Percentiles rank a stretch among this genome's conserved stretches.
phyloP scores from a whole-genome alignment of 2,329 filamentous ascomycete species.

The Colletotrichum paranaense region DNA sequence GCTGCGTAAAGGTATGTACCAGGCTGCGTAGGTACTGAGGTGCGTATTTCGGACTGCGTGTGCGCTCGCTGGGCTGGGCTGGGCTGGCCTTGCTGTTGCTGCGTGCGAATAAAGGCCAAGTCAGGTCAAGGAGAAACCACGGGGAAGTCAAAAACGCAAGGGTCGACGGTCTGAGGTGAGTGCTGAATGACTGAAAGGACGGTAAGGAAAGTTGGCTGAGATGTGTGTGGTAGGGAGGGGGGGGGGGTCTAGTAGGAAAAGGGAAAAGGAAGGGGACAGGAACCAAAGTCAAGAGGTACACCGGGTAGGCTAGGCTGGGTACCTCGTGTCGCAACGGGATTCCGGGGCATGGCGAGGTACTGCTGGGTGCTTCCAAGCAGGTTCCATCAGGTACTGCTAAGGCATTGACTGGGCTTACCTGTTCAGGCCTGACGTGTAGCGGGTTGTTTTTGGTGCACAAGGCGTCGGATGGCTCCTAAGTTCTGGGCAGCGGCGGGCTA shows the following conservation, averaged over 20 bases:
- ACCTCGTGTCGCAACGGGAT: background rate
- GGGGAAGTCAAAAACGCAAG: background rate
- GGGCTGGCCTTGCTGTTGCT: background rate
- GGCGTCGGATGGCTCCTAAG: background rate
- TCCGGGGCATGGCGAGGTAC: background rate
- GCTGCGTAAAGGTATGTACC: no score
- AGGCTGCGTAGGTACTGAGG: no score
- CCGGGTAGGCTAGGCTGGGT: background rate
- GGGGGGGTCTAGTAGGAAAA: background rate
- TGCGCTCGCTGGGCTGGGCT: background rate
- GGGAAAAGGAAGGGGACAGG: background rate
- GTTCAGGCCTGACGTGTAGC: slow-evolving; percentile 1
- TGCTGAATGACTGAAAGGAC: background rate
- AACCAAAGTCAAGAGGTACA: background rate
- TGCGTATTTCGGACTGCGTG: background rate
- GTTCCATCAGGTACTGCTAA: background rate
- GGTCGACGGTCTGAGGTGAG: background rate
- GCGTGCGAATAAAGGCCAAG: background rate
- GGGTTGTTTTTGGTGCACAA: background rate
- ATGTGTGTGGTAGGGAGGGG: background rate
- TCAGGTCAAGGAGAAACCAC: slow-evolving; percentile 2
- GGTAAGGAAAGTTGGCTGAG: background rate
- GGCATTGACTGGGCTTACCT: background rate
- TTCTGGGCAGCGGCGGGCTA: background rate
- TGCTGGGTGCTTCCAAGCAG: background rate